These are phyloP conservation scores for Exutisphaerella laricina DNA, from an alignment of 2,329 filamentous ascomycete genomes.

Conservation along the genomic window DNA sequence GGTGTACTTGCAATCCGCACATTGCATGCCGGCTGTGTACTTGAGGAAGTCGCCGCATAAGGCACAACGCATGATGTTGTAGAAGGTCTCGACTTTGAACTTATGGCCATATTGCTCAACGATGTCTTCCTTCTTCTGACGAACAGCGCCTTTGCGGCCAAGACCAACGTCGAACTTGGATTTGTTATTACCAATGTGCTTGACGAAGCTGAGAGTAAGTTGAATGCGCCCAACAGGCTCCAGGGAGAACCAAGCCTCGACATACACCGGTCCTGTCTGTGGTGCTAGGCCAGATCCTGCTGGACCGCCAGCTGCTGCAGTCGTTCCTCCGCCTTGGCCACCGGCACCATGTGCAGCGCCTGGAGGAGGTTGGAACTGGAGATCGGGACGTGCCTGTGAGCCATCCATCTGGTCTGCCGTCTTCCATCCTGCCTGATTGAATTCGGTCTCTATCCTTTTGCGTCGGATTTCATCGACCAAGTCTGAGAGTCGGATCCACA, in stretches of 20 bases:
- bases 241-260: conserved; percentile 95
- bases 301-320: conserved; percentile 37
- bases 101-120: conserved; percentile 99
- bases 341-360: conserved; percentile 33
- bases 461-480: conserved; percentile 96
- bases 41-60: conserved; percentile 98
- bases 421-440: conserved; percentile 92
- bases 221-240: conserved; percentile 92
- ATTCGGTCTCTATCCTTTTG: conserved; percentile 94
- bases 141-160: conserved; percentile 89
- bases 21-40: conserved; percentile 98
- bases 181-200: conserved; percentile 76
- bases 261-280: conserved; percentile 53
- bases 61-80: conserved; percentile 99
- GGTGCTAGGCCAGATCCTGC: conserved; percentile 39
- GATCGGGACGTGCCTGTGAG: conserved; percentile 48
- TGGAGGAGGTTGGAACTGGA: conserved; percentile 50
- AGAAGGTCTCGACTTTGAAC: conserved; percentile 97
- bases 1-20: conserved; percentile 98
- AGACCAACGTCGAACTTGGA: conserved; percentile 86
- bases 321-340: conserved; percentile 26
- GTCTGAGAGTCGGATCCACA: conserved; percentile 95
- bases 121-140: conserved; percentile 95
- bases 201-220: conserved; percentile 83
- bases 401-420: conserved; percentile 91